Percentiles rank a stretch among this genome's conserved stretches.
Evolutionary conservation across 352 stramenopile genomes (phyloP).

Genomic region (Globisporangium ultimum): DNA sequence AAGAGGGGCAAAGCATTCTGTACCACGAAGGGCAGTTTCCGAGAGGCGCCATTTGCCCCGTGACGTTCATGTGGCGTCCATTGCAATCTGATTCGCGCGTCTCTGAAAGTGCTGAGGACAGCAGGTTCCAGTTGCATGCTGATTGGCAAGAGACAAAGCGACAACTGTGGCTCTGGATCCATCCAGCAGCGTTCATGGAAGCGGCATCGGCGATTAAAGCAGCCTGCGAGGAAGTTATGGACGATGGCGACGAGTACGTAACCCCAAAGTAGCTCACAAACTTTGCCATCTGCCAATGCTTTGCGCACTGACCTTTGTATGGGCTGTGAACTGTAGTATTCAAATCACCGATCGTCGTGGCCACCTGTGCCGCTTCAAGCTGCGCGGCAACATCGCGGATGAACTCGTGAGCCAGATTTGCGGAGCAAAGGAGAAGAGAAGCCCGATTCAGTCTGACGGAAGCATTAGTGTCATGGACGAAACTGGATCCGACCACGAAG

Average conservation of each 20-base stretch:
- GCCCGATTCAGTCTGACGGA: neutral
- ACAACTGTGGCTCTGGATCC: slow-evolving; percentile 80
- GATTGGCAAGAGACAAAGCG: slow-evolving; percentile 47
- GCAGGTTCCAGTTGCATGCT: slow-evolving; percentile 29
- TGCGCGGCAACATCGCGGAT: slow-evolving; percentile 51
- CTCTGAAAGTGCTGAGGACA: neutral
- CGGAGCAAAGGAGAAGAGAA: neutral
- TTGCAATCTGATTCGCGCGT: slow-evolving; percentile 26
- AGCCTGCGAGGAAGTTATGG: slow-evolving; percentile 47
- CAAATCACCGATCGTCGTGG: slow-evolving; percentile 69
- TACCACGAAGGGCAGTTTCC: slow-evolving; percentile 59
- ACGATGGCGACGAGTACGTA: slow-evolving; percentile 34
- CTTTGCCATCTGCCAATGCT: neutral
- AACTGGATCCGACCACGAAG: slow-evolving; percentile 46
- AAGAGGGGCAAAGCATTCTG: slow-evolving; percentile 53
- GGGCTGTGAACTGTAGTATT: slow-evolving; percentile 18
- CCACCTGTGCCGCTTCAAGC: slow-evolving; percentile 55
- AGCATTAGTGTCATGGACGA: slow-evolving; percentile 11
- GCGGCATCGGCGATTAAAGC: slow-evolving; percentile 50
- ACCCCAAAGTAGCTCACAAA: neutral
- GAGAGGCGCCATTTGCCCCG: slow-evolving; percentile 54
- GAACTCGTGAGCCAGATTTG: slow-evolving; percentile 31
- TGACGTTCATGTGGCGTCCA: slow-evolving; percentile 76
- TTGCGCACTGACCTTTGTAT: neutral
- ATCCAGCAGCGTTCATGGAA: slow-evolving; percentile 73